Evolutionary conservation across 1,284 basidiomycete species (phyloP).

Genomic region (Leccinum griseonigrum): DNA sequence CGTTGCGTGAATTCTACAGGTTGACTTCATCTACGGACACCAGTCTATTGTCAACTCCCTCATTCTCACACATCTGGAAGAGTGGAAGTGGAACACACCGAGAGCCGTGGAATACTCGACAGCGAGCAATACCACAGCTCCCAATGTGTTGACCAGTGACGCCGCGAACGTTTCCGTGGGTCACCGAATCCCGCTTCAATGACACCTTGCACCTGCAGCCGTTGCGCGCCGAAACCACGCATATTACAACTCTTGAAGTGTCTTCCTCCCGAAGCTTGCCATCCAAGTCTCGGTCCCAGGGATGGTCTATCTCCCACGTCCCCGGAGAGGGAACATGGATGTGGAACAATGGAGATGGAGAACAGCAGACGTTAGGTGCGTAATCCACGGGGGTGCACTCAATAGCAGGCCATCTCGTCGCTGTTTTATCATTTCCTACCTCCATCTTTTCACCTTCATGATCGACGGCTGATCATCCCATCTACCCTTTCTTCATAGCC

Average conservation of each 20-base stretch:
- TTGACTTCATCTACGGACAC: conserved; percentile 90
- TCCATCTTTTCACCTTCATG: conserved; percentile 3
- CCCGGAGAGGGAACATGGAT: not conserved
- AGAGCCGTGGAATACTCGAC: conserved; percentile 41
- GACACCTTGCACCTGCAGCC: not conserved
- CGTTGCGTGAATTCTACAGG: conserved; percentile 79
- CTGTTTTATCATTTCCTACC: conserved; percentile 13
- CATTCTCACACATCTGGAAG: conserved; percentile 92
- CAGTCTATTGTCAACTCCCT: conserved; percentile 95
- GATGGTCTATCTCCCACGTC: not conserved
- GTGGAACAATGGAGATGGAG: not conserved
- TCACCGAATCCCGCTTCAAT: not conserved
- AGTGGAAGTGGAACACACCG: conserved; percentile 87
- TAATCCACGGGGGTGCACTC: conserved; percentile 9
- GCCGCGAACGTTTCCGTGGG: conserved; percentile 7
- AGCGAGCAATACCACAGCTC: not conserved
- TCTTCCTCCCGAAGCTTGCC: conserved; percentile 2
- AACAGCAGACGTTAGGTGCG: not conserved
- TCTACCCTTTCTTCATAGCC: conserved; percentile 4
- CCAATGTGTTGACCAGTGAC: conserved; percentile 5
- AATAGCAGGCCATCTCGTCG: conserved; percentile 22
- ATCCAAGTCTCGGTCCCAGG: not conserved
- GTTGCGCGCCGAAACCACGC: not conserved
- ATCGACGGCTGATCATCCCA: conserved; percentile 8
- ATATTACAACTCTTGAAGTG: not conserved